Evolutionary conservation across 192 early-diverging fungal genomes (phyloP).

Genomic region (Backusella circina): DNA sequence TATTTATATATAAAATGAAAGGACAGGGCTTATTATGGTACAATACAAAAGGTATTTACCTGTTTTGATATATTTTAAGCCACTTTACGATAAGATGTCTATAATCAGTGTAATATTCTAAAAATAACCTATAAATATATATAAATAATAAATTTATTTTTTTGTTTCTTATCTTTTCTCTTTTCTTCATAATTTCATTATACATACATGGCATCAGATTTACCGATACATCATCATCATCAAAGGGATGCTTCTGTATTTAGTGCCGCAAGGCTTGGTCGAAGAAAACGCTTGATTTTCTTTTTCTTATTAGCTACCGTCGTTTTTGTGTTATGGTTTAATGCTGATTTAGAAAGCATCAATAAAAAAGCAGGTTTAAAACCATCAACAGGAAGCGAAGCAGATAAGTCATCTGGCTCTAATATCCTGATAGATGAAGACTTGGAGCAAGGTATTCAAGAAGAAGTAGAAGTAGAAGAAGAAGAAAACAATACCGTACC

Average conservation of each 20-base stretch:
- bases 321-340: constrained; percentile 8
- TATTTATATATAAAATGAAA: neutral
- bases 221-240: neutral
- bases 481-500: neutral
- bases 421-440: neutral
- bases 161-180: neutral
- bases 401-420: neutral
- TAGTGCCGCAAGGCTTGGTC: neutral
- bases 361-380: neutral
- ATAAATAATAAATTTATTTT: neutral
- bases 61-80: neutral
- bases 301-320: neutral
- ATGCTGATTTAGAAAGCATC: neutral
- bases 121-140: neutral
- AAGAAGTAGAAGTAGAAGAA: neutral
- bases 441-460: neutral
- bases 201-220: neutral
- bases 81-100: neutral
- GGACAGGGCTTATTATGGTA: neutral
- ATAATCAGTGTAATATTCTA: neutral
- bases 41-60: neutral
- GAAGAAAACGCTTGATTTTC: neutral
- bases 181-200: neutral
- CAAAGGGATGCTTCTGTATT: neutral
- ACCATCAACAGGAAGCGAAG: neutral